These are phyloP conservation scores for Colletotrichum lentis DNA, from an alignment of 2,329 filamentous ascomycete species.

Conservation along the genomic window DNA sequence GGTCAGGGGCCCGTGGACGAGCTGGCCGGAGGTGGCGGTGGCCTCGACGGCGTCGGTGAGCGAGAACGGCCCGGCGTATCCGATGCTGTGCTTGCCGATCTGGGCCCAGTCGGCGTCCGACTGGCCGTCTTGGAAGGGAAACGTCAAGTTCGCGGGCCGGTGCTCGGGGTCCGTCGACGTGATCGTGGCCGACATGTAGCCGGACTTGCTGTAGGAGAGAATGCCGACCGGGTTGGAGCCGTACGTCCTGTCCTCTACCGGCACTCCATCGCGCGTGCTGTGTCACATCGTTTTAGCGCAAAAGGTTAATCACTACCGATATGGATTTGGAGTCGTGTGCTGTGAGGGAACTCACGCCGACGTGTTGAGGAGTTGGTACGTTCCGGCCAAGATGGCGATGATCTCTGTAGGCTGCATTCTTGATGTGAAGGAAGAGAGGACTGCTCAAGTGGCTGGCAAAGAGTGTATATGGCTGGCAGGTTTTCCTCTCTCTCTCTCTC, in stretches of 20 bases:
- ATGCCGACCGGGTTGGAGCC: slow-evolving; percentile 41
- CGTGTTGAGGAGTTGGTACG: slow-evolving; percentile 37
- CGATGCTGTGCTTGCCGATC: slow-evolving; percentile 42
- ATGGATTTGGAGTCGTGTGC: too few relatives aligned
- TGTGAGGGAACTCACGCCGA: slow-evolving; percentile 20
- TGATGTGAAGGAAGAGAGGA: neutral
- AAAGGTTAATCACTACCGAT: accelerated
- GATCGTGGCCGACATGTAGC: slow-evolving; percentile 44
- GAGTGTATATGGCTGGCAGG: neutral
- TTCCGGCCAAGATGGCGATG: slow-evolving; percentile 35
- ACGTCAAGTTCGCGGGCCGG: slow-evolving; percentile 41
- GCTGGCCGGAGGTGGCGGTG: slow-evolving; percentile 38
- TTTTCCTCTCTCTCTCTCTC: neutral
- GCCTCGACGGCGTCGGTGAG: slow-evolving; percentile 41
- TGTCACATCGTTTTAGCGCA: neutral
- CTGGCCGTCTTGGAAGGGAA: slow-evolving; percentile 39
- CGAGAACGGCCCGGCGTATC: slow-evolving; percentile 42
- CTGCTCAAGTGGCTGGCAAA: neutral
- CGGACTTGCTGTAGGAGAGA: slow-evolving; percentile 42
- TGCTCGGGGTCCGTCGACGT: slow-evolving; percentile 42
- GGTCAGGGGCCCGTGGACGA: slow-evolving; percentile 43
- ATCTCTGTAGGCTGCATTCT: slow-evolving; percentile 37
- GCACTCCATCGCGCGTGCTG: slow-evolving; percentile 36
- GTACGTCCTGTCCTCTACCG: slow-evolving; percentile 38
- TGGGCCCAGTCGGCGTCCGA: slow-evolving; percentile 43